Conservation (phyloP, 768 basidiomycete species). For the Cystobasidium tubakii region DNA sequence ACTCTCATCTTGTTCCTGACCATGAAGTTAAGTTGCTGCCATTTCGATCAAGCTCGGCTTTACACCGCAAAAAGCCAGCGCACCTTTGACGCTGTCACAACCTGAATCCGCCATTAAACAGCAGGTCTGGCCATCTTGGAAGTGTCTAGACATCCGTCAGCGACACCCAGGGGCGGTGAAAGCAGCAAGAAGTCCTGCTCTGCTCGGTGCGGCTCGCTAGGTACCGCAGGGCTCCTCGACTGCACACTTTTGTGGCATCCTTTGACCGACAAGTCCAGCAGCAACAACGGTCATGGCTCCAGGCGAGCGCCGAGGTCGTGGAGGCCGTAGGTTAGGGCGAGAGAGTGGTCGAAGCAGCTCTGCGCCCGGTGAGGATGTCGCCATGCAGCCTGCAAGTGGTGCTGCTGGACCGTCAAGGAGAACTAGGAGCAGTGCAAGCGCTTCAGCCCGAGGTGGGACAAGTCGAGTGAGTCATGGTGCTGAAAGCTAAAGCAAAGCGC, state of each 20-base stretch:
- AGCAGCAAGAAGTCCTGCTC: no score
- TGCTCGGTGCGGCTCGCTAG: no score
- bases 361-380: not conserved
- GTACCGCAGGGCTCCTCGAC: no score
- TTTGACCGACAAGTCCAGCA: not conserved
- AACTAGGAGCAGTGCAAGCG: conserved; percentile 8
- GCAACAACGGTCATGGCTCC: not conserved
- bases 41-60: no score
- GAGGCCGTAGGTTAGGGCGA: not conserved
- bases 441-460: not conserved
- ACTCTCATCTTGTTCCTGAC: no score
- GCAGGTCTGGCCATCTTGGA: no score
- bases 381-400: not conserved
- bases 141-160: no score
- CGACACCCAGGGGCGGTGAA: no score
- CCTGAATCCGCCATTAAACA: no score
- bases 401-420: not conserved
- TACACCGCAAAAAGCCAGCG: no score
- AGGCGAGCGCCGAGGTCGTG: not conserved
- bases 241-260: not conserved
- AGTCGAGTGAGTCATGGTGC: not conserved
- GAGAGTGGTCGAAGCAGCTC: not conserved
- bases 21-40: no score
- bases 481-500: not conserved
- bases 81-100: no score